A percentile compares a stretch with the other conserved stretches of the same genome.
phyloP scores from a whole-genome alignment of 169 alveolate genomes.

The Babesia bovis region DNA sequence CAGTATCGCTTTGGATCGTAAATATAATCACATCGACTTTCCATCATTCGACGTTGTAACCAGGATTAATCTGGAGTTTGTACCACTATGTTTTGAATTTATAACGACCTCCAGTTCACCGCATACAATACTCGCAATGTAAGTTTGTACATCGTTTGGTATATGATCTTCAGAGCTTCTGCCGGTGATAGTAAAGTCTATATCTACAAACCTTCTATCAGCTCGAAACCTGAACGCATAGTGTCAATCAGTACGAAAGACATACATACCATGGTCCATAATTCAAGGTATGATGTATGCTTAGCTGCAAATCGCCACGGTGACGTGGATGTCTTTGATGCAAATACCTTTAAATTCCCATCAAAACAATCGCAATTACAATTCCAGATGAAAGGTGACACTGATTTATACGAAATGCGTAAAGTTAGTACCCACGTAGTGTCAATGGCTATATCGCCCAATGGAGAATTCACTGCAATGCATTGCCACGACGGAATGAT shows the following conservation, averaged over 20 bases:
- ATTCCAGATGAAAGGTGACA: slow-evolving; percentile 77
- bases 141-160: slow-evolving; percentile 1
- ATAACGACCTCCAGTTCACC: slow-evolving; percentile 44
- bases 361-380: slow-evolving; percentile 25
- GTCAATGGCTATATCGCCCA: slow-evolving; percentile 79
- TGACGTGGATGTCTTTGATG: slow-evolving; percentile 80
- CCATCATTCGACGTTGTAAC: slow-evolving; percentile 76
- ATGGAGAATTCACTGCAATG: slow-evolving; percentile 83
- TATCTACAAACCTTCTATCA: slow-evolving; percentile 54
- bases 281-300: slow-evolving; percentile 68
- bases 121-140: slow-evolving; percentile 73
- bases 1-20: slow-evolving; percentile 78
- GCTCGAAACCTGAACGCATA: slow-evolving; percentile 15
- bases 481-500: slow-evolving; percentile 79
- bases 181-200: slow-evolving; percentile 23
- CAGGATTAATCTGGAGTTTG: slow-evolving; percentile 64
- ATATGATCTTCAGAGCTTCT: slow-evolving; percentile 3
- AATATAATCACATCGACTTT: slow-evolving; percentile 80
- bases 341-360: slow-evolving; percentile 77
- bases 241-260: slow-evolving; percentile 23
- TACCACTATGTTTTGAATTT: slow-evolving; percentile 77
- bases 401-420: slow-evolving; percentile 89
- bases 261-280: slow-evolving; percentile 70
- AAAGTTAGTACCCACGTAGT: slow-evolving; percentile 74
- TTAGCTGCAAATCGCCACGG: slow-evolving; percentile 78